Evolutionary conservation across 345 rosid species (phyloP).

Genomic region (Corymbia maculata): DNA sequence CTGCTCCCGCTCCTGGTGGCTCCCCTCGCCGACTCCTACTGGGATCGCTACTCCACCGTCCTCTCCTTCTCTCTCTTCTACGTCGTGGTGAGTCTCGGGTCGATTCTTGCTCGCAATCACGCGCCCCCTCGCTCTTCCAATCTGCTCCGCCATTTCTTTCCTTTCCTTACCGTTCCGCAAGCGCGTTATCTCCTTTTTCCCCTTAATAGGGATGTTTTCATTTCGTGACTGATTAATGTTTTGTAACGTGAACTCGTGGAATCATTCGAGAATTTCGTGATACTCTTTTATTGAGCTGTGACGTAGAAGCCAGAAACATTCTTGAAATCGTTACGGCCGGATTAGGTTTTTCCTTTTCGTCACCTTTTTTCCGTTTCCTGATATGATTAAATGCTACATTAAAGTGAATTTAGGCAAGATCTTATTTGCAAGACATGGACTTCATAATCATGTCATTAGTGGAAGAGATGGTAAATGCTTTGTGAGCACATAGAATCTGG

Average conservation of each 20-base stretch:
- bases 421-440: not conserved
- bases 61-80: constrained; percentile 69
- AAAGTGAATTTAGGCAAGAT: not conserved
- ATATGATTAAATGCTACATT: not conserved
- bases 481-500: not conserved
- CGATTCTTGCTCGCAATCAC: not conserved
- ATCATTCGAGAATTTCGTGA: not conserved
- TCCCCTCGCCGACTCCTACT: constrained; percentile 68
- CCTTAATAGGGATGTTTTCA: not conserved
- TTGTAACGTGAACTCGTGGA: not conserved
- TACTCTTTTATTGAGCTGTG: not conserved
- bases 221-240: not conserved
- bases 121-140: not conserved
- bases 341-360: not conserved
- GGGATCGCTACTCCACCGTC: constrained; percentile 75
- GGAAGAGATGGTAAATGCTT: not conserved
- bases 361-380: not conserved
- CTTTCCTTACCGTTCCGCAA: not conserved
- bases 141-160: not conserved
- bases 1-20: constrained; percentile 78
- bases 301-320: not conserved
- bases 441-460: not conserved
- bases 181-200: not conserved
- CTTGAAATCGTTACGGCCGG: not conserved
- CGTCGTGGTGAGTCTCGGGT: constrained; percentile 40